Evolutionary conservation across 139 green algal species (phyloP).

Genomic region (Chlorella sp.): DNA sequence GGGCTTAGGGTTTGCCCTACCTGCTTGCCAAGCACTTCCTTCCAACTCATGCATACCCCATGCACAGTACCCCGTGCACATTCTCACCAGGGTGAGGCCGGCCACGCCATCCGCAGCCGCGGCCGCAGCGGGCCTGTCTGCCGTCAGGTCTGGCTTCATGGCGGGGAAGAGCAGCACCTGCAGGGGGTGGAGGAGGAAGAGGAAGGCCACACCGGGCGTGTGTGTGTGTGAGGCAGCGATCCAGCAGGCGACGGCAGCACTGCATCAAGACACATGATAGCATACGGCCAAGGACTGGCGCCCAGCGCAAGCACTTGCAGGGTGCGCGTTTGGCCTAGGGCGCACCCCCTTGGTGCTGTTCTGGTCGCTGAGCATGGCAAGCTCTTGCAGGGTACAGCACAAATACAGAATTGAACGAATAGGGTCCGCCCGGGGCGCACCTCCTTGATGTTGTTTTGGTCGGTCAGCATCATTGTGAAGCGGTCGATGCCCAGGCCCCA

Average conservation of each 20-base stretch:
- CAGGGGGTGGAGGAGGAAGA: background rate
- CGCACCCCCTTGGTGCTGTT: background rate
- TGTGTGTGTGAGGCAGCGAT: background rate
- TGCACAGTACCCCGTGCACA: background rate
- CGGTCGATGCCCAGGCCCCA: constrained; percentile 99
- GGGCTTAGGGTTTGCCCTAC: too few relatives aligned
- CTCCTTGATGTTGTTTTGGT: constrained; percentile 98
- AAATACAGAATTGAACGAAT: too few relatives aligned
- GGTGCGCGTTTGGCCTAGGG: background rate
- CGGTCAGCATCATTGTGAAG: constrained; percentile 97
- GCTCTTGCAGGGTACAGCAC: background rate
- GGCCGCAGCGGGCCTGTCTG: background rate
- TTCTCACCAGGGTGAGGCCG: constrained; percentile 19
- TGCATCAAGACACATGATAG: too few relatives aligned
- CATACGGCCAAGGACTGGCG: too few relatives aligned
- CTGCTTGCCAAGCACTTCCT: background rate
- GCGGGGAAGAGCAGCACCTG: constrained; percentile 98
- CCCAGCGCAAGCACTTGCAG: too few relatives aligned
- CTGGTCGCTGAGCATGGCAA: background rate
- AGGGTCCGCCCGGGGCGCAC: too few relatives aligned
- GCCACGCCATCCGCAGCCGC: constrained; percentile 13
- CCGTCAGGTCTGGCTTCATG: constrained; percentile 93
- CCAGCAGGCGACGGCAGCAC: too few relatives aligned
- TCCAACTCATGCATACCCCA: background rate
- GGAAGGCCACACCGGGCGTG: too few relatives aligned